Evolutionary conservation across 148 eudicot genomes (phyloP).

Genomic region (Nepenthes mirabilis): DNA sequence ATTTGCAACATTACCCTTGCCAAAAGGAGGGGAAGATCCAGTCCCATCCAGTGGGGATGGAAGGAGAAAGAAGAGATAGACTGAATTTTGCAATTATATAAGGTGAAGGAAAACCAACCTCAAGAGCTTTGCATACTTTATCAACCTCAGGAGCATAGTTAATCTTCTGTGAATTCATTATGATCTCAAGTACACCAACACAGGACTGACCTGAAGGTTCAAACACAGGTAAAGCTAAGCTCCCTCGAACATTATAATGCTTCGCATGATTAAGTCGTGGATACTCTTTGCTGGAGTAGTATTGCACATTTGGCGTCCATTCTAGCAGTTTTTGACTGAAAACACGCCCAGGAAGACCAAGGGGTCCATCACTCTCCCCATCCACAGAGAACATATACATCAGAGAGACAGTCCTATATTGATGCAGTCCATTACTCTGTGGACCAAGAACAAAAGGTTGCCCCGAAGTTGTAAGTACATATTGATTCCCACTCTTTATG

Average conservation of each 20-base stretch:
- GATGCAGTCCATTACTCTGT: slow-evolving; percentile 63
- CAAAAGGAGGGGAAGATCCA: background rate
- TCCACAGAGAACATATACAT: slow-evolving; percentile 65
- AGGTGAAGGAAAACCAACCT: slow-evolving; percentile 39
- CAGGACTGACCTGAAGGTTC: slow-evolving; percentile 69
- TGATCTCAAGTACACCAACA: slow-evolving; percentile 87
- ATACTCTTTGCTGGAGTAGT: slow-evolving; percentile 72
- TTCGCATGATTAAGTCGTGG: slow-evolving; percentile 60
- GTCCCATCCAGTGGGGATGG: background rate
- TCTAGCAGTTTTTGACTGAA: slow-evolving; percentile 77
- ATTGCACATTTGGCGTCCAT: slow-evolving; percentile 96
- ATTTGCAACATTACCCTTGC: no score
- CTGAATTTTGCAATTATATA: background rate
- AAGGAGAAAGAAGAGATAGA: background rate
- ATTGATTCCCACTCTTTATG: slow-evolving; percentile 49
- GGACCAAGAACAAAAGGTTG: slow-evolving; percentile 87
- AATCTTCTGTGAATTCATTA: slow-evolving; percentile 76
- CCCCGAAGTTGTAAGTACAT: slow-evolving; percentile 83
- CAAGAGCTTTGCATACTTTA: slow-evolving; percentile 92
- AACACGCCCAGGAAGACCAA: slow-evolving; percentile 95
- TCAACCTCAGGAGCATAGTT: slow-evolving; percentile 93
- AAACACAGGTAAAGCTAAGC: slow-evolving; percentile 85
- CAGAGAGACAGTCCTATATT: slow-evolving; percentile 69
- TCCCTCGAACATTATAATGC: slow-evolving; percentile 68
- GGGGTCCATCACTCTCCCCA: slow-evolving; percentile 42